Conservation (phyloP, 768 basidiomycete genomes). For the Leccinum fibrillosum region DNA sequence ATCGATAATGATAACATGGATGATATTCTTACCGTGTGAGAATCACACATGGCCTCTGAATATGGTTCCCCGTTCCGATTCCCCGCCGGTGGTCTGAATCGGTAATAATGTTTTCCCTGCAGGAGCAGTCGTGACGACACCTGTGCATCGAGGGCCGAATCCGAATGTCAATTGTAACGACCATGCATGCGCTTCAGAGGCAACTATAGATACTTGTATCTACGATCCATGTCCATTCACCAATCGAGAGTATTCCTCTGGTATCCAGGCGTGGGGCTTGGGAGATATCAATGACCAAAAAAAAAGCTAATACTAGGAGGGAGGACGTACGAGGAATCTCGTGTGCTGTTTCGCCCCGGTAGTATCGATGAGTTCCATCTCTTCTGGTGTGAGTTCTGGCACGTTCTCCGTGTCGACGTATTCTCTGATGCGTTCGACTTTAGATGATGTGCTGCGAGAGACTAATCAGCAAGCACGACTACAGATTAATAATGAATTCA, state of each 20-base stretch:
- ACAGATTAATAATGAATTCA: neutral
- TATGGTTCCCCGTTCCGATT: too few species aligned
- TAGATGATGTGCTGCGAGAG: constrained; percentile 30
- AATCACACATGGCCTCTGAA: neutral
- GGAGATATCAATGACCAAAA: neutral
- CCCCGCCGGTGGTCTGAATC: too few species aligned
- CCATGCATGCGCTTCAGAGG: neutral
- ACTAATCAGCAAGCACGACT: neutral
- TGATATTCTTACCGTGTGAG: neutral
- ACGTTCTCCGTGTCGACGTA: constrained; percentile 29
- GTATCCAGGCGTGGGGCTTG: neutral
- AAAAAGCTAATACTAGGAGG: neutral
- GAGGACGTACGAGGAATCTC: constrained; percentile 26
- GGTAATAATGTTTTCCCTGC: neutral
- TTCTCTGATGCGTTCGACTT: constrained; percentile 31
- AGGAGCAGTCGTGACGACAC: neutral
- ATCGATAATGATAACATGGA: neutral
- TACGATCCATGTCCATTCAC: neutral
- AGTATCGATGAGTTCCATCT: constrained; percentile 25
- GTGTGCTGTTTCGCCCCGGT: constrained; percentile 21
- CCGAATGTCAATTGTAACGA: neutral
- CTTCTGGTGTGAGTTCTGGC: constrained; percentile 25
- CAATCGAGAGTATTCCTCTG: neutral
- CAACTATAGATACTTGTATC: neutral
- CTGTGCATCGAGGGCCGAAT: neutral